Evolutionary conservation across 139 green algal genomes (phyloP).

Genomic region (Haematococcus lacustris): DNA sequence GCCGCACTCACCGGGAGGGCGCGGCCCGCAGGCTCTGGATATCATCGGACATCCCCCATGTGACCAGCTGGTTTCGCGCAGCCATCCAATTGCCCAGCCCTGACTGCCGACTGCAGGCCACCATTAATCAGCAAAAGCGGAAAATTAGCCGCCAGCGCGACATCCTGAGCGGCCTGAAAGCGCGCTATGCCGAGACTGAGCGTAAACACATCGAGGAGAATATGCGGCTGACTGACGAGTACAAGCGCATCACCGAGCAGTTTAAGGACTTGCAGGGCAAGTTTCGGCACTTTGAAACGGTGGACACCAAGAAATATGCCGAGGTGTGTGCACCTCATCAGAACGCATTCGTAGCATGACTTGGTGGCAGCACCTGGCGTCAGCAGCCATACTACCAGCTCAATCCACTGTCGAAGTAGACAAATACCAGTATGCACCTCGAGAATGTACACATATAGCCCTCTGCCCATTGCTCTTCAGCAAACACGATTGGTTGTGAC

Average conservation of each 20-base stretch:
- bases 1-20: neutral
- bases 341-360: no score
- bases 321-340: constrained; percentile 32
- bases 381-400: no score
- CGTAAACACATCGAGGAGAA: constrained; percentile 63
- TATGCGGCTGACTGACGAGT: constrained; percentile 73
- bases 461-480: no score
- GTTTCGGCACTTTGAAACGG: constrained; percentile 63
- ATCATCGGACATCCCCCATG: neutral
- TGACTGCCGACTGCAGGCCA: constrained; percentile 18
- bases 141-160: constrained; percentile 72
- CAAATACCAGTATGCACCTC: no score
- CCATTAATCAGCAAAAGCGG: constrained; percentile 78
- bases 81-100: neutral
- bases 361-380: no score
- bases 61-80: neutral
- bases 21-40: neutral
- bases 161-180: constrained; percentile 61
- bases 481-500: no score
- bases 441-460: no score
- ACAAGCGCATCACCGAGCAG: constrained; percentile 76
- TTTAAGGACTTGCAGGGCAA: constrained; percentile 83
- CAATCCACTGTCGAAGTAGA: no score
- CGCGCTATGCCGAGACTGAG: constrained; percentile 45
- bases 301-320: constrained; percentile 50